These are phyloP conservation scores for Hypoxylon trugodes DNA, from an alignment of 495 filamentous ascomycete genomes.

Conservation along the genomic window DNA sequence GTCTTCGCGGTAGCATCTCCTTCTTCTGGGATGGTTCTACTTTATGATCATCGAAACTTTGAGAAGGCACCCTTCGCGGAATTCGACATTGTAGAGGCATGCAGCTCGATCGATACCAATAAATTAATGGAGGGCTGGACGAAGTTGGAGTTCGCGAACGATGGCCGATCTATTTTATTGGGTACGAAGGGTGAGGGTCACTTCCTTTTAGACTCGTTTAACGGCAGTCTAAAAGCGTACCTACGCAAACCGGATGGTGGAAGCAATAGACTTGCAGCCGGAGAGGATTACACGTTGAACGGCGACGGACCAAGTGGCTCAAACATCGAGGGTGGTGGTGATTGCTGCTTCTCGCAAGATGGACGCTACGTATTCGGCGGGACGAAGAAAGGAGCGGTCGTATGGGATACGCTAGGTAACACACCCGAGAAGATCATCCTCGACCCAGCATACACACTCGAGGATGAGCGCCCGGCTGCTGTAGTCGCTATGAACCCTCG, in stretches of 20 bases:
- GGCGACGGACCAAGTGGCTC: conserved; percentile 40
- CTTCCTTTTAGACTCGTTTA: conserved; percentile 89
- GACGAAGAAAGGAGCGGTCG: conserved; percentile 71
- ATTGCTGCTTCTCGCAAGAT: conserved; percentile 88
- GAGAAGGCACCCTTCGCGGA: conserved; percentile 87
- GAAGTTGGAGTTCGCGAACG: conserved; percentile 90
- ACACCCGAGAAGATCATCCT: conserved; percentile 65
- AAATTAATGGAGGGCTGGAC: conserved; percentile 72
- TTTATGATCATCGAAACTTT: conserved; percentile 94
- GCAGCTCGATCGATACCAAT: conserved; percentile 44
- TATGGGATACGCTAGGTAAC: conserved; percentile 79
- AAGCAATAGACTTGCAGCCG: conserved; percentile 56
- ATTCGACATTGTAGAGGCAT: conserved; percentile 73
- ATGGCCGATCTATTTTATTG: conserved; percentile 85
- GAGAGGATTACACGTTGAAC: conserved; percentile 50
- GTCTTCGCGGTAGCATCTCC: conserved; percentile 92
- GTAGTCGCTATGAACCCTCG: conserved; percentile 89
- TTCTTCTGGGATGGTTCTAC: conserved; percentile 75
- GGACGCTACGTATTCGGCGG: conserved; percentile 87
- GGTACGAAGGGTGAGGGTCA: conserved; percentile 83
- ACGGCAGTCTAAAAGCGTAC: conserved; percentile 75
- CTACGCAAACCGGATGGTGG: conserved; percentile 55
- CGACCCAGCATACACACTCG: conserved; percentile 69
- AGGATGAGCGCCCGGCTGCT: conserved; percentile 71
- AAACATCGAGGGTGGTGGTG: conserved; percentile 67